Percentiles rank a stretch among this genome's conserved stretches.
Evolutionary conservation across 345 rosid species (phyloP).

Genomic region (Nasturtium officinale): DNA sequence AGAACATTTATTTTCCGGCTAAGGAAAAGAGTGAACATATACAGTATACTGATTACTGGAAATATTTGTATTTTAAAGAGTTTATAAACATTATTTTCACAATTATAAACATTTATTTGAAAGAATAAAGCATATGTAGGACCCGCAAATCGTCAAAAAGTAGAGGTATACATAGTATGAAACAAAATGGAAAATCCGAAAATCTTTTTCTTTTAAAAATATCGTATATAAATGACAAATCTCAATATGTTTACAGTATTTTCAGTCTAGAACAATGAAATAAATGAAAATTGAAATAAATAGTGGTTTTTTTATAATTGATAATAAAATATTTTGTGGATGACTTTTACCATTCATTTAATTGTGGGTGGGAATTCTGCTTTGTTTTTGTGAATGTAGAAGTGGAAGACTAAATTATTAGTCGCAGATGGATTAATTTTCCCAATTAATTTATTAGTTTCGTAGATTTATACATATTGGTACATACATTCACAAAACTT

Average conservation of each 20-base stretch:
- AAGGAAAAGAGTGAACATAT: neutral
- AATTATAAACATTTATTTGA: neutral
- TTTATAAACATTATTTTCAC: neutral
- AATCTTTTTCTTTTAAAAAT: too few relatives aligned
- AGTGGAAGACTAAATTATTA: neutral
- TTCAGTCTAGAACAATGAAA: neutral
- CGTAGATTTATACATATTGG: neutral
- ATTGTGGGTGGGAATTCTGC: neutral
- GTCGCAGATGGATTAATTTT: too few relatives aligned
- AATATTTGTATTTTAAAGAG: neutral
- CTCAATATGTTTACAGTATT: neutral
- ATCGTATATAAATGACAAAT: neutral
- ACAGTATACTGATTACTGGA: constrained; percentile 1
- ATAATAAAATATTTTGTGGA: neutral
- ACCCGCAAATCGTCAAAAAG: constrained; percentile 1
- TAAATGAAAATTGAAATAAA: neutral
- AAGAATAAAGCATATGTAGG: constrained; percentile 1
- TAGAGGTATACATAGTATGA: constrained; percentile 7
- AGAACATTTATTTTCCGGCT: too few relatives aligned
- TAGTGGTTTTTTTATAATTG: neutral
- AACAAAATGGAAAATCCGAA: constrained; percentile 4
- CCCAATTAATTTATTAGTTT: too few relatives aligned
- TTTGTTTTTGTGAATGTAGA: neutral
- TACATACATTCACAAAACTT: neutral
- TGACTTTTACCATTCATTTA: neutral